Conservation (phyloP, 2,329 filamentous ascomycete species). For the Pseudocercospora fijiensis region DNA sequence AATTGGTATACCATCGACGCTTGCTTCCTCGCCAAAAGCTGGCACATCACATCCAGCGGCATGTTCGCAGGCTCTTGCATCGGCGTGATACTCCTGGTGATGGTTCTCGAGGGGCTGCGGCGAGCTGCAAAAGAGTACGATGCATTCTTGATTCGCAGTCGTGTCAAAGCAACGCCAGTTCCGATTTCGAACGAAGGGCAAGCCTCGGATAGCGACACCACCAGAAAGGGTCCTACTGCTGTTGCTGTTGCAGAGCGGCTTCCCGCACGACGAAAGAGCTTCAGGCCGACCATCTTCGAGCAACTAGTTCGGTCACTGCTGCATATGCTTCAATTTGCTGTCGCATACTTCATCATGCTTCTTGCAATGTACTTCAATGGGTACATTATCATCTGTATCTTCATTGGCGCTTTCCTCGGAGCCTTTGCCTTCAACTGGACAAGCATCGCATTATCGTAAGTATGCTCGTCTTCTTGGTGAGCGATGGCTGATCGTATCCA, state of each 20-base stretch:
- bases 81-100: constrained; percentile 71
- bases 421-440: constrained; percentile 49
- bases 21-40: constrained; percentile 67
- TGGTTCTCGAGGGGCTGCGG: constrained; percentile 70
- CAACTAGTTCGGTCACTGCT: constrained; percentile 66
- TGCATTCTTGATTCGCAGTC: constrained; percentile 37
- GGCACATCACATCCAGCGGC: constrained; percentile 67
- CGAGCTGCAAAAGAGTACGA: constrained; percentile 72
- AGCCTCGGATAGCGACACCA: constrained; percentile 9
- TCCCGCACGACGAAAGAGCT: constrained; percentile 7
- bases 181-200: background rate
- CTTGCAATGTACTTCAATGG: constrained; percentile 64
- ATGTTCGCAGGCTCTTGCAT: constrained; percentile 81
- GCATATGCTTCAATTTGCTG: constrained; percentile 69
- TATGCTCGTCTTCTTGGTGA: background rate
- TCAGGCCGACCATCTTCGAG: constrained; percentile 61
- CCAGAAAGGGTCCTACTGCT: background rate
- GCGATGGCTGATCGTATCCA: background rate
- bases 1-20: constrained; percentile 73
- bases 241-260: background rate
- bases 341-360: constrained; percentile 76
- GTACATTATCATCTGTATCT: constrained; percentile 78
- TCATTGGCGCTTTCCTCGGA: constrained; percentile 72
- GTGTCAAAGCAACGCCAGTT: background rate
- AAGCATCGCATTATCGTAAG: constrained; percentile 11